phyloP scores from a whole-genome alignment of 2,329 filamentous ascomycete genomes.

The Alternaria conjuncta region DNA sequence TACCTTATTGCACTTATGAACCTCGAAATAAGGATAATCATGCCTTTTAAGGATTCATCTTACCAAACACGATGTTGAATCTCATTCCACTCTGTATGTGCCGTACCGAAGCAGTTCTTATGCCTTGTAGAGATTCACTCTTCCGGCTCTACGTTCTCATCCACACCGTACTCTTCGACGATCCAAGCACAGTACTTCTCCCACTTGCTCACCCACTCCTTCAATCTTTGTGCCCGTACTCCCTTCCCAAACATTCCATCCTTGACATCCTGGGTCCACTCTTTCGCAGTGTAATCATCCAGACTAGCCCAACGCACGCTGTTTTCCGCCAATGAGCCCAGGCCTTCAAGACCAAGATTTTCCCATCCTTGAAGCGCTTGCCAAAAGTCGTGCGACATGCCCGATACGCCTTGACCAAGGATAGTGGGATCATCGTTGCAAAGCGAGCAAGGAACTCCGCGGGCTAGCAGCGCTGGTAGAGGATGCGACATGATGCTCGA shows the following conservation, averaged over 20 bases:
- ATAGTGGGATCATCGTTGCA: slow-evolving; percentile 93
- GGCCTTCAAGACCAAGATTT: slow-evolving; percentile 84
- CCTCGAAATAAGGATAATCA: background rate
- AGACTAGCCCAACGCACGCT: slow-evolving; percentile 89
- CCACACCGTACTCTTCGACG: slow-evolving; percentile 72
- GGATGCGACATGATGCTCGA: slow-evolving; percentile 79
- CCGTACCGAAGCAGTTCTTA: background rate
- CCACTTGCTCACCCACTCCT: slow-evolving; percentile 81
- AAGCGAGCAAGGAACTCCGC: slow-evolving; percentile 82
- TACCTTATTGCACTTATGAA: background rate
- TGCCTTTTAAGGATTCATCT: background rate
- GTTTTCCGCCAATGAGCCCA: slow-evolving; percentile 89
- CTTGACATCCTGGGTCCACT: slow-evolving; percentile 76
- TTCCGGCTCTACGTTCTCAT: slow-evolving; percentile 56
- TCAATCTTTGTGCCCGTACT: slow-evolving; percentile 73
- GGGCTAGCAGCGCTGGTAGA: slow-evolving; percentile 80
- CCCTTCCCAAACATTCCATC: slow-evolving; percentile 75
- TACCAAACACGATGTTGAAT: background rate
- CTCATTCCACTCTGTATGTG: background rate
- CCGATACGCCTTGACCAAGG: slow-evolving; percentile 79
- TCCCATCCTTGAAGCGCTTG: slow-evolving; percentile 90
- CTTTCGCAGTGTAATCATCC: slow-evolving; percentile 74
- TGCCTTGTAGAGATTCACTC: slow-evolving; percentile 25
- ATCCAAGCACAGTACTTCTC: slow-evolving; percentile 93
- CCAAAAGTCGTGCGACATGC: slow-evolving; percentile 94